These are phyloP conservation scores for Diplodia sapinea DNA, from an alignment of 2,329 filamentous ascomycete species.

Conservation along the genomic window DNA sequence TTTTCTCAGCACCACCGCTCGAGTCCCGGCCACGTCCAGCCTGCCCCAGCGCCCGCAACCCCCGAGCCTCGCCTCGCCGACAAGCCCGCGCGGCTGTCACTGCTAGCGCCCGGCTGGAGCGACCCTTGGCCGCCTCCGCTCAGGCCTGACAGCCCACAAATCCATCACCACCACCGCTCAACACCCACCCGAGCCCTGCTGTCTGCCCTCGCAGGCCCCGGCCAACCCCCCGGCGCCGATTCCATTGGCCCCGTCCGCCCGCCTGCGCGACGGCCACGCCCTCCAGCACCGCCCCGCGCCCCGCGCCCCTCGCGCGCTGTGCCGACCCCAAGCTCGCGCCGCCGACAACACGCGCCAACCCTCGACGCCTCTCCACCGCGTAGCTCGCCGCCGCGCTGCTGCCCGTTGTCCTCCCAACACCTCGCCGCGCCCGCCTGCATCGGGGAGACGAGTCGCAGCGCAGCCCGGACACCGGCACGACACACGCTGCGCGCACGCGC, in stretches of 20 bases:
- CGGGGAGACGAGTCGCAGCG: slow-evolving; percentile 27
- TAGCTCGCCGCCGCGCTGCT: neutral
- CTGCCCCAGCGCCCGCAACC: slow-evolving; percentile 17
- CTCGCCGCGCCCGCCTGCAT: neutral
- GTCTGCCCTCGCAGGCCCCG: slow-evolving; percentile 3
- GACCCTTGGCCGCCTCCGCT: slow-evolving; percentile 24
- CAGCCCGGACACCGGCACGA: slow-evolving; percentile 15
- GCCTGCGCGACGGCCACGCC: slow-evolving; percentile 16
- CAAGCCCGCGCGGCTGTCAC: slow-evolving; percentile 27
- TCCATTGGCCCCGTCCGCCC: slow-evolving; percentile 10
- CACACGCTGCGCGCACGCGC: slow-evolving; percentile 11
- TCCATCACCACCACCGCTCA: slow-evolving; percentile 11
- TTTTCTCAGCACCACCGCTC: slow-evolving; percentile 23
- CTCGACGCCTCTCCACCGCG: slow-evolving; percentile 5
- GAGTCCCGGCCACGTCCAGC: slow-evolving; percentile 22
- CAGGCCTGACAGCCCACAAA: slow-evolving; percentile 16
- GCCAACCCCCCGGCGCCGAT: slow-evolving; percentile 3
- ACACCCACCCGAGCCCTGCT: neutral
- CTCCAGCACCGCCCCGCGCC: slow-evolving; percentile 14
- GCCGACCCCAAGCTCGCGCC: slow-evolving; percentile 16
- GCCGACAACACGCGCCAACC: slow-evolving; percentile 23
- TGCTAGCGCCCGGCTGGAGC: slow-evolving; percentile 27
- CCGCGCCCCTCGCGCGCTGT: slow-evolving; percentile 21
- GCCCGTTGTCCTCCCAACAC: neutral
- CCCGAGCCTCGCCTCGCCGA: slow-evolving; percentile 9